Percentiles rank a stretch among this genome's conserved stretches.
Evolutionary conservation across 2,329 filamentous ascomycete species (phyloP).

Genomic region (Thermoascus crustaceus): DNA sequence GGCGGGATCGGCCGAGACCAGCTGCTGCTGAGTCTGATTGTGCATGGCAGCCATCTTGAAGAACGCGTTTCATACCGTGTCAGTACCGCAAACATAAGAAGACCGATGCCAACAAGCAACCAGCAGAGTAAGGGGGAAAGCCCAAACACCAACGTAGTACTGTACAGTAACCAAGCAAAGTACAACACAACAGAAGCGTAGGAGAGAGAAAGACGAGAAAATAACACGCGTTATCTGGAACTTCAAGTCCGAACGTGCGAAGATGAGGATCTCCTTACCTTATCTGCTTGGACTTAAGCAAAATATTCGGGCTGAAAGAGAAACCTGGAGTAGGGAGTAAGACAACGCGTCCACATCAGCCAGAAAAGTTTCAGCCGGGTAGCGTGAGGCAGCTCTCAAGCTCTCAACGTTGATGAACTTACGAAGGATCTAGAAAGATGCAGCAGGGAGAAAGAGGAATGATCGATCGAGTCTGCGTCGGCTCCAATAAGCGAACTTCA

Average conservation of each 20-base stretch:
- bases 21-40: slow-evolving; percentile 16
- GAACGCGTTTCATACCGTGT: slow-evolving; percentile 2
- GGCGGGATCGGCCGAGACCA: slow-evolving; percentile 16
- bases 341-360: background rate
- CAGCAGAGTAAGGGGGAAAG: too few relatives aligned
- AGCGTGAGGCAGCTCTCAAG: background rate
- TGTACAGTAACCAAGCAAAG: too few relatives aligned
- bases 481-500: slow-evolving; percentile 2
- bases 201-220: background rate
- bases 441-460: slow-evolving; percentile 1
- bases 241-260: too few relatives aligned
- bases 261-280: background rate
- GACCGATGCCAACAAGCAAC: too few relatives aligned
- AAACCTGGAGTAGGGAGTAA: too few relatives aligned
- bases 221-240: background rate
- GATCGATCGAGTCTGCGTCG: background rate
- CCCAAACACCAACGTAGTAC: too few relatives aligned
- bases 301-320: background rate
- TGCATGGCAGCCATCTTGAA: slow-evolving; percentile 15
- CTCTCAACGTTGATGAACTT: too few relatives aligned
- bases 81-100: background rate
- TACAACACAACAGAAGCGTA: background rate
- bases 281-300: background rate
- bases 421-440: background rate
- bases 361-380: background rate